A percentile compares a stretch with the other conserved stretches of the same genome.
Conservation (phyloP, 1,284 basidiomycete species). For the Pseudozyma sp. region DNA sequence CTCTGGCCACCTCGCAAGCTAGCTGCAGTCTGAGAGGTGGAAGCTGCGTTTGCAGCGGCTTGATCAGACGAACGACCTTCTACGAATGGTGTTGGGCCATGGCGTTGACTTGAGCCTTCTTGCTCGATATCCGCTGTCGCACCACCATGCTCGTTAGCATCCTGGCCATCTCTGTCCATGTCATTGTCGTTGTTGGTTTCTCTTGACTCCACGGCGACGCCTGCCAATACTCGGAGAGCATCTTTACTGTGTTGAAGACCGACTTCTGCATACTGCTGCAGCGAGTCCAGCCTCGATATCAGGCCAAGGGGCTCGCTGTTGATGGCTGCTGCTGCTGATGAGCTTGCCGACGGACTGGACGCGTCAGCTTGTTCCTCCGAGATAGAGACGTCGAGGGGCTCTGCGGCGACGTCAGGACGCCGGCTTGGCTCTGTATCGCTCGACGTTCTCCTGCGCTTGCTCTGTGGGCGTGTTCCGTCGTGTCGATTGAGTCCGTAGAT, state of each 20-base stretch:
- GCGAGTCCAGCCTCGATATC: constrained; percentile 29
- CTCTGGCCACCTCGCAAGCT: constrained; percentile 10
- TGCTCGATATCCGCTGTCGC: neutral
- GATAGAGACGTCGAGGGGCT: constrained; percentile 5
- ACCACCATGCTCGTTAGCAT: neutral
- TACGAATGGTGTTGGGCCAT: neutral
- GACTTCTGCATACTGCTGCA: constrained; percentile 50
- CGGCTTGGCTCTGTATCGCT: neutral
- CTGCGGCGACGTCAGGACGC: neutral
- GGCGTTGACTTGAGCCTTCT: neutral
- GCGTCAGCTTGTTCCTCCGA: constrained; percentile 11
- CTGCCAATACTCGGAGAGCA: constrained; percentile 48
- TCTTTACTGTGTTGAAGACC: constrained; percentile 51
- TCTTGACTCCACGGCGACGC: constrained; percentile 42
- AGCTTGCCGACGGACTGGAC: constrained; percentile 16
- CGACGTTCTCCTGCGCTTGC: constrained; percentile 29
- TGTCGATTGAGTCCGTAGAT: constrained; percentile 49
- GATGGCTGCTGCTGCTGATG: constrained; percentile 4
- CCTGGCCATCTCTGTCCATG: neutral
- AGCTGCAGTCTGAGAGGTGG: constrained; percentile 1
- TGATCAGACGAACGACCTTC: constrained; percentile 14
- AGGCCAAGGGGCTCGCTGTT: constrained; percentile 18
- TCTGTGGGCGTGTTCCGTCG: constrained; percentile 10
- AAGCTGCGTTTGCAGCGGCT: constrained; percentile 3
- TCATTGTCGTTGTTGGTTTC: constrained; percentile 19